phyloP scores from a whole-genome alignment of 1,284 basidiomycete genomes.

The Apiotrichum montevideense region DNA sequence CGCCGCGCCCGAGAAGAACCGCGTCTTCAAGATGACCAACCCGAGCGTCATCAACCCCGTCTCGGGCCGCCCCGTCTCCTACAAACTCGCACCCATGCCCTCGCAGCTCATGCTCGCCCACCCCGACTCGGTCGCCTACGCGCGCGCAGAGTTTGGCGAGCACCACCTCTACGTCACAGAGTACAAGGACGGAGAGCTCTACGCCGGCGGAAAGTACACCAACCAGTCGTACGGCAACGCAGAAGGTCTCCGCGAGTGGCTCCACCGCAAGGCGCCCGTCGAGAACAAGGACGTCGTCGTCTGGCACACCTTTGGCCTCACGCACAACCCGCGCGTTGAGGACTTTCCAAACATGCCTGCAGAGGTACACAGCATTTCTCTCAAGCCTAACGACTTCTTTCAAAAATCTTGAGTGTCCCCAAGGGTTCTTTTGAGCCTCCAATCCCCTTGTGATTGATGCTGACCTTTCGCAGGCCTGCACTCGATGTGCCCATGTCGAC shows the following conservation, averaged over 20 bases:
- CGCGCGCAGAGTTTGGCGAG: constrained; percentile 45
- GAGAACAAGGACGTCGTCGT: constrained; percentile 70
- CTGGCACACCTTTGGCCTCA: constrained; percentile 63
- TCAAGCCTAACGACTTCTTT: constrained; percentile 59
- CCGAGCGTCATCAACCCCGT: constrained; percentile 21
- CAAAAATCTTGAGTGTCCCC: no score
- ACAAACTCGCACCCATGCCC: constrained; percentile 45
- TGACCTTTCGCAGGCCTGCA: no score
- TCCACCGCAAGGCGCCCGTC: constrained; percentile 35
- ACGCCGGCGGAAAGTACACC: constrained; percentile 40
- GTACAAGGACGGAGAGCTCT: constrained; percentile 45
- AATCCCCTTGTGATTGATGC: no score
- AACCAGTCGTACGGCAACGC: constrained; percentile 42
- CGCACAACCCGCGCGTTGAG: constrained; percentile 29
- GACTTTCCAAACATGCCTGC: constrained; percentile 67
- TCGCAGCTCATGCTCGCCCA: constrained; percentile 46
- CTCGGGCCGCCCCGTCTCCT: constrained; percentile 38
- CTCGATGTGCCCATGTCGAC: constrained; percentile 56
- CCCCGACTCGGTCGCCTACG: constrained; percentile 40
- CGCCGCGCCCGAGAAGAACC: constrained; percentile 34
- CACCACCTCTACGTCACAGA: constrained; percentile 46
- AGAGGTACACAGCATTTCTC: constrained; percentile 65
- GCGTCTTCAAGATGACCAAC: constrained; percentile 47
- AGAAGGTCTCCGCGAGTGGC: constrained; percentile 37
- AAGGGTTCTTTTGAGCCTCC: no score